Evolutionary conservation across 768 basidiomycete genomes (phyloP).

Genomic region (Xerocomus spinulosus): DNA sequence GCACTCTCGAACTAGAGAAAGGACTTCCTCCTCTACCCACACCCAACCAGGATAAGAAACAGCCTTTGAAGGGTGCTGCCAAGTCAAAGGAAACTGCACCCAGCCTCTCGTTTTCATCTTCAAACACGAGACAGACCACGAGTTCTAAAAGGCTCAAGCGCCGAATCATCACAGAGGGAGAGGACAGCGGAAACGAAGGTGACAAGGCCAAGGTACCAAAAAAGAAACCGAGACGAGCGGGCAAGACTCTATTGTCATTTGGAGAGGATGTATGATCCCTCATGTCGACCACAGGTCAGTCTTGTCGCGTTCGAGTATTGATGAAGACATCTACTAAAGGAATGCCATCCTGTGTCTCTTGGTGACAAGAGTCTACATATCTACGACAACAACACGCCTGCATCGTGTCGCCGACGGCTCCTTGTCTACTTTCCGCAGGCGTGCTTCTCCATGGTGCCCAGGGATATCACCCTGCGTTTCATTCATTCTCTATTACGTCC

Average conservation of each 20-base stretch:
- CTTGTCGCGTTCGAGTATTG: not conserved
- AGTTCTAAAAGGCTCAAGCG: slow-evolving; percentile 30
- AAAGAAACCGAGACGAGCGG: slow-evolving; percentile 52
- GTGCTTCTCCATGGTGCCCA: not conserved
- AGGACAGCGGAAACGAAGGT: slow-evolving; percentile 24
- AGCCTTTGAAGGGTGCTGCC: slow-evolving; percentile 13
- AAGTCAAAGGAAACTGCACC: slow-evolving; percentile 20
- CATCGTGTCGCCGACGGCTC: not conserved
- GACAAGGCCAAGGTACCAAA: slow-evolving; percentile 31
- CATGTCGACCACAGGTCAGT: too few species aligned
- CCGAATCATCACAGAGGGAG: slow-evolving; percentile 34
- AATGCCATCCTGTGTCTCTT: not conserved
- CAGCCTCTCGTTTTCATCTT: slow-evolving; percentile 40
- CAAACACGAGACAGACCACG: slow-evolving; percentile 21
- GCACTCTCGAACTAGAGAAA: slow-evolving; percentile 42
- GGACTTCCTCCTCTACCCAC: slow-evolving; percentile 55
- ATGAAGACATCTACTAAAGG: not conserved
- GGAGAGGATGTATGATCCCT: slow-evolving; percentile 30
- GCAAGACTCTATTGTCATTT: slow-evolving; percentile 38
- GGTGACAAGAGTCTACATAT: not conserved
- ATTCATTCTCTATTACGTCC: slow-evolving; percentile 12
- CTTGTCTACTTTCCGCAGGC: not conserved
- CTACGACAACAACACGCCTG: not conserved
- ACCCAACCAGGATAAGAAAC: slow-evolving; percentile 31
- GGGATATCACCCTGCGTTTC: slow-evolving; percentile 1